Conservation (phyloP, 106 monocot genomes). For the Dendrobium catenatum region DNA sequence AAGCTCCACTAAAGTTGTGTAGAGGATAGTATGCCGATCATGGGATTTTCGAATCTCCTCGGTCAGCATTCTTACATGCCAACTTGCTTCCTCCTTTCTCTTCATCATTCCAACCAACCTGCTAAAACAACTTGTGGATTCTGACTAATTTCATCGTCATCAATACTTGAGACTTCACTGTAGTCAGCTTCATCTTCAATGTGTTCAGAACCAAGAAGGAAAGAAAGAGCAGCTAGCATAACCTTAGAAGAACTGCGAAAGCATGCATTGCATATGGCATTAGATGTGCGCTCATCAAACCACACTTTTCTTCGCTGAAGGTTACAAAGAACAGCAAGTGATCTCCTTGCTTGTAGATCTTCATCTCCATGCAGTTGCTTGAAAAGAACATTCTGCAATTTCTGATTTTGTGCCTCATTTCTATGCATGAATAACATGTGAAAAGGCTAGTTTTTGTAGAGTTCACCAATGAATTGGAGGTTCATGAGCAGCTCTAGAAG, state of each 20-base stretch:
- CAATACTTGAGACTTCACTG: slow-evolving; percentile 59
- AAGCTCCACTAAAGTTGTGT: slow-evolving; percentile 69
- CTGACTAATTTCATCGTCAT: slow-evolving; percentile 49
- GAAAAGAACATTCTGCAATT: slow-evolving; percentile 67
- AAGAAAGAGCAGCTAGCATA: slow-evolving; percentile 73
- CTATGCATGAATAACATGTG: slow-evolving; percentile 72
- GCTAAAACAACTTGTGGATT: slow-evolving; percentile 48
- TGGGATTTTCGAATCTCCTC: slow-evolving; percentile 65
- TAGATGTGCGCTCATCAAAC: slow-evolving; percentile 94
- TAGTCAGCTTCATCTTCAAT: slow-evolving; percentile 47
- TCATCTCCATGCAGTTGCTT: slow-evolving; percentile 67
- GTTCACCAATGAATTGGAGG: slow-evolving; percentile 68
- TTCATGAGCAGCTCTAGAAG: slow-evolving; percentile 80
- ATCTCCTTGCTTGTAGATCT: slow-evolving; percentile 63
- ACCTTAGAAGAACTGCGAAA: slow-evolving; percentile 85
- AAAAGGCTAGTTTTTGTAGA: slow-evolving; percentile 57
- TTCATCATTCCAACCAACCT: slow-evolving; percentile 53
- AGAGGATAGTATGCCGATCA: slow-evolving; percentile 57
- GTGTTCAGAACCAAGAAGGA: slow-evolving; percentile 77
- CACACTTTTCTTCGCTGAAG: slow-evolving; percentile 92
- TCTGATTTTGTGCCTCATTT: slow-evolving; percentile 66
- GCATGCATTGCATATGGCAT: slow-evolving; percentile 87
- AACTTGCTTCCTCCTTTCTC: slow-evolving; percentile 51
- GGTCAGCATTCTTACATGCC: slow-evolving; percentile 75
- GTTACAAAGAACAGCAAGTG: slow-evolving; percentile 74